A percentile compares a stretch with the other conserved stretches of the same genome.
Evolutionary conservation across 2,329 filamentous ascomycete genomes (phyloP).

Genomic region (Lachnellula suecica): DNA sequence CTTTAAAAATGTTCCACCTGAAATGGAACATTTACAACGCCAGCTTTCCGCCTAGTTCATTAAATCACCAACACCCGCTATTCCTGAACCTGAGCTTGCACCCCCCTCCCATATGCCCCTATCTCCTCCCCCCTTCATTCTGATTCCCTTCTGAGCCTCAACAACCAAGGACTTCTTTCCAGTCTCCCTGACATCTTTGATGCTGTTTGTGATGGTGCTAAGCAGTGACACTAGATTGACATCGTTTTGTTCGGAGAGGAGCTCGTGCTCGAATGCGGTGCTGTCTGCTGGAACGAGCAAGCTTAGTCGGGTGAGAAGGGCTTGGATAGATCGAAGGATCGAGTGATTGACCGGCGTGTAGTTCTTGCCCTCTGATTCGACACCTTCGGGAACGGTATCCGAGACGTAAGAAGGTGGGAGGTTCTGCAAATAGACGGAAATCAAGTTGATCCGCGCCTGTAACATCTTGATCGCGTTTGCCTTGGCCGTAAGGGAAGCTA

Average conservation of each 20-base stretch:
- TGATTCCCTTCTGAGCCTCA: conserved; percentile 29
- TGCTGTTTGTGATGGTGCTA: conserved; percentile 70
- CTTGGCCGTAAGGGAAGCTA: conserved; percentile 75
- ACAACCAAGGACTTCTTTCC: conserved; percentile 71
- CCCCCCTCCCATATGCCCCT: conserved; percentile 8
- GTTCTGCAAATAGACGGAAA: conserved; percentile 73
- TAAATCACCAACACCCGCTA: conserved; percentile 21
- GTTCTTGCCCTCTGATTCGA: conserved; percentile 24
- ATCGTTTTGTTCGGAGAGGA: conserved; percentile 78
- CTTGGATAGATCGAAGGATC: conserved; percentile 84
- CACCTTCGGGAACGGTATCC: conserved; percentile 37
- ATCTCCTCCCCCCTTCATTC: neutral
- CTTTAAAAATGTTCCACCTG: too few species aligned
- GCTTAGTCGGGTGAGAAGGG: conserved; percentile 78
- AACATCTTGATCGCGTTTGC: conserved; percentile 94
- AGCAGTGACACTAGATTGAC: conserved; percentile 77
- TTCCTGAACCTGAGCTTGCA: conserved; percentile 6
- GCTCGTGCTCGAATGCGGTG: conserved; percentile 66
- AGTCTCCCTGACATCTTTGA: conserved; percentile 69
- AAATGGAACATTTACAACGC: too few species aligned
- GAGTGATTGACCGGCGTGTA: conserved; percentile 51
- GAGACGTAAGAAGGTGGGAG: conserved; percentile 66
- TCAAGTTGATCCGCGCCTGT: conserved; percentile 70
- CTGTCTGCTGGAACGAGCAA: conserved; percentile 73
- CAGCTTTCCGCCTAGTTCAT: neutral